These are phyloP conservation scores for Trametes elegans DNA, from an alignment of 768 basidiomycete species.

Conservation along the genomic window DNA sequence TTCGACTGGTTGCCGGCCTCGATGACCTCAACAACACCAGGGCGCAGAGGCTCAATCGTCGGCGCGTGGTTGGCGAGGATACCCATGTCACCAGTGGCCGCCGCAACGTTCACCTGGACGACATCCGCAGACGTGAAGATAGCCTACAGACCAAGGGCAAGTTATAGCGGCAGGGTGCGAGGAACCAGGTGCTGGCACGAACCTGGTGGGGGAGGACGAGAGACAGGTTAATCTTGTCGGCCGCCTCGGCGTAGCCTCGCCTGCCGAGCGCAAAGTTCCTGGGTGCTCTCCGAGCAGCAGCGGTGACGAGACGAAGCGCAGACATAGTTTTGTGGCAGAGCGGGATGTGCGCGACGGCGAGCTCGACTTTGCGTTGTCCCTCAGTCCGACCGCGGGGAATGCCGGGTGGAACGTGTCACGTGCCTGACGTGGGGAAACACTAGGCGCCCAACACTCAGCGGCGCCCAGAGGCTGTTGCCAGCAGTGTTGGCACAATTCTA, in stretches of 20 bases:
- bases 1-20: slow-evolving; percentile 75
- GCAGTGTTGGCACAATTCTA: no score
- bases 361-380: slow-evolving; percentile 21
- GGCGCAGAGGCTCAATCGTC: slow-evolving; percentile 92
- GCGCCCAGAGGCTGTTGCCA: no score
- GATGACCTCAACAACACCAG: slow-evolving; percentile 93
- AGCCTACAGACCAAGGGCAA: slow-evolving; percentile 53
- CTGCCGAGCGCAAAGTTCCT: slow-evolving; percentile 50
- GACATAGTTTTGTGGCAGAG: slow-evolving; percentile 50
- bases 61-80: slow-evolving; percentile 98
- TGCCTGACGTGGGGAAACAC: not conserved
- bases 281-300: slow-evolving; percentile 60
- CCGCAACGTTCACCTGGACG: slow-evolving; percentile 92
- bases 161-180: not conserved
- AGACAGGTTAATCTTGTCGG: slow-evolving; percentile 89
- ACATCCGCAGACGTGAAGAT: slow-evolving; percentile 91
- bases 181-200: slow-evolving; percentile 29
- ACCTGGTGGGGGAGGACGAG: slow-evolving; percentile 96
- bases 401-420: slow-evolving; percentile 19
- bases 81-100: slow-evolving; percentile 97
- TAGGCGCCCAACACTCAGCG: not conserved
- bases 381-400: slow-evolving; percentile 15
- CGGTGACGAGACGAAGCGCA: slow-evolving; percentile 67
- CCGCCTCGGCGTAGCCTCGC: slow-evolving; percentile 90
- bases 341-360: slow-evolving; percentile 18